phyloP scores from a whole-genome alignment of 345 rosid species.

The Reutealis trisperma region DNA sequence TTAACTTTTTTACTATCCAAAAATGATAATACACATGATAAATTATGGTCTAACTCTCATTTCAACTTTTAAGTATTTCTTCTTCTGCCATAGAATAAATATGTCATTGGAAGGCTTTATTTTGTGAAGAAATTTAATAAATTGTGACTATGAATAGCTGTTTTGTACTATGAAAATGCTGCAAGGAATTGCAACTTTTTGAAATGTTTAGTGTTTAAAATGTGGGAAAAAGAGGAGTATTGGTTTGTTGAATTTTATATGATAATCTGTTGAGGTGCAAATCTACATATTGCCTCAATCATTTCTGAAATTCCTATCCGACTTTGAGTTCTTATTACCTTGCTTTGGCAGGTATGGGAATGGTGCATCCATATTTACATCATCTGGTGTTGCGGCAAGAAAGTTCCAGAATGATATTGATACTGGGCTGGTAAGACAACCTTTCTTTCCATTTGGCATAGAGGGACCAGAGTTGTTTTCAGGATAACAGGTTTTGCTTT shows the following conservation, averaged over 20 bases:
- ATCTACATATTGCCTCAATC: not conserved
- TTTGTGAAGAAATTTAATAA: not conserved
- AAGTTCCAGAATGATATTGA: slow-evolving; percentile 49
- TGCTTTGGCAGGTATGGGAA: slow-evolving; percentile 31
- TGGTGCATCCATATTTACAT: slow-evolving; percentile 46
- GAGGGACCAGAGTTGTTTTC: not conserved
- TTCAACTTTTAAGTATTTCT: not conserved
- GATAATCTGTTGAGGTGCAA: not conserved
- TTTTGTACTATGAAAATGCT: not conserved
- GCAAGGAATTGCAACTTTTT: slow-evolving; percentile 1
- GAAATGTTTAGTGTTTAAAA: not conserved
- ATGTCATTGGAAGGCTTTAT: not conserved
- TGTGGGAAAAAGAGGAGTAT: not conserved
- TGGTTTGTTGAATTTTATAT: not conserved
- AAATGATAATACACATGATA: not conserved
- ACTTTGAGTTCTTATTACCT: slow-evolving; percentile 1
- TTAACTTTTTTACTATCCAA: not conserved
- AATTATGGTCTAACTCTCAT: not conserved
- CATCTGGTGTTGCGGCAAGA: slow-evolving; percentile 45
- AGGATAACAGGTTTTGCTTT: not conserved
- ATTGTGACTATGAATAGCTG: not conserved
- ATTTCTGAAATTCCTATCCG: not conserved
- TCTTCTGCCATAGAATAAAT: not conserved
- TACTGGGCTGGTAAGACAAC: slow-evolving; percentile 37
- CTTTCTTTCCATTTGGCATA: not conserved